Evolutionary conservation across 2,329 filamentous ascomycete species (phyloP).

Genomic region (Polytolypa hystricis): DNA sequence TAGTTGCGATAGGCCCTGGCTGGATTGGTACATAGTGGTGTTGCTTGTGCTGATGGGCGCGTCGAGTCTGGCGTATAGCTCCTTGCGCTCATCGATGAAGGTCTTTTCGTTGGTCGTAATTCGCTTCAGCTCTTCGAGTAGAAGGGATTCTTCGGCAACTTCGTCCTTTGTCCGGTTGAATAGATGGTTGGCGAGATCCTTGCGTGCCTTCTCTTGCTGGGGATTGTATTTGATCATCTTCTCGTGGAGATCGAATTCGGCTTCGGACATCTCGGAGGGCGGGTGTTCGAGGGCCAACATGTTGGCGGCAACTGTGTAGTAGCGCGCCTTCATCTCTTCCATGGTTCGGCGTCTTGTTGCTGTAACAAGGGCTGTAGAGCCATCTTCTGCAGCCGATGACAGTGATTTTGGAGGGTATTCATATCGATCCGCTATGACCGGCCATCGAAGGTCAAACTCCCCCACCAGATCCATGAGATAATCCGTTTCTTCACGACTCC

Average conservation of each 20-base stretch:
- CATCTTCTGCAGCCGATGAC: slow-evolving; percentile 17
- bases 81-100: slow-evolving; percentile 77
- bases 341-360: slow-evolving; percentile 50
- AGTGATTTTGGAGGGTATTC: slow-evolving; percentile 43
- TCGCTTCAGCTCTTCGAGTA: slow-evolving; percentile 81
- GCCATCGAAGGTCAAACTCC: slow-evolving; percentile 81
- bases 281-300: slow-evolving; percentile 74
- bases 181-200: slow-evolving; percentile 71
- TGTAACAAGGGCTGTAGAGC: slow-evolving; percentile 43
- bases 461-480: slow-evolving; percentile 67
- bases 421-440: slow-evolving; percentile 86
- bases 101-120: slow-evolving; percentile 78
- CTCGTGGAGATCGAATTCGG: slow-evolving; percentile 74
- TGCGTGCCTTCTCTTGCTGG: slow-evolving; percentile 64
- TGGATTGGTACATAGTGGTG: slow-evolving; percentile 68
- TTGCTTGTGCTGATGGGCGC: slow-evolving; percentile 61
- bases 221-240: slow-evolving; percentile 80
- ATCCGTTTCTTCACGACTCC: slow-evolving; percentile 89
- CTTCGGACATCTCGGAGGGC: slow-evolving; percentile 72
- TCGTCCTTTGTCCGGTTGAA: slow-evolving; percentile 75
- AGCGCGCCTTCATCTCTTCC: slow-evolving; percentile 84
- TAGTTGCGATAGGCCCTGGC: slow-evolving; percentile 64
- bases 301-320: slow-evolving; percentile 75
- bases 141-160: slow-evolving; percentile 78
- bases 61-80: slow-evolving; percentile 78